Conservation (phyloP, 495 filamentous ascomycete species). For the Penicillium angulare region DNA sequence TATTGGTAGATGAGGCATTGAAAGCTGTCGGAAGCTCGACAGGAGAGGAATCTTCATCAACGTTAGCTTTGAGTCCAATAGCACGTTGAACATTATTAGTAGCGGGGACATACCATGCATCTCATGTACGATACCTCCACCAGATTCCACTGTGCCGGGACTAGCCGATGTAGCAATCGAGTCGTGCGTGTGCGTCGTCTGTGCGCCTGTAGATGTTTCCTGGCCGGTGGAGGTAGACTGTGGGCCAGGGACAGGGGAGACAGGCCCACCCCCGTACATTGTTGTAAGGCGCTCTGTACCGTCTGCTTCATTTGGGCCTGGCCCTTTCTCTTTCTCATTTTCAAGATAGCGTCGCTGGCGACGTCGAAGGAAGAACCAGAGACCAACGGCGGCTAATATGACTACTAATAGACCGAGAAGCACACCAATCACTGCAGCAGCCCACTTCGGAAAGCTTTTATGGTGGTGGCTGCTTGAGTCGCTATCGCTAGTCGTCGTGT, state of each 20-base stretch:
- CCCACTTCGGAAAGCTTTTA: constrained; percentile 55
- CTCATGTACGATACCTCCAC: constrained; percentile 20
- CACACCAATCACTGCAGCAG: constrained; percentile 65
- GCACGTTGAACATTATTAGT: too few species aligned
- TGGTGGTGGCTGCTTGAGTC: constrained; percentile 3
- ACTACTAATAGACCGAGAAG: constrained; percentile 62
- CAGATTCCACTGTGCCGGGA: constrained; percentile 21
- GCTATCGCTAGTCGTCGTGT: constrained; percentile 10
- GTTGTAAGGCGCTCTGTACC: constrained; percentile 3
- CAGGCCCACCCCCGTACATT: constrained; percentile 15
- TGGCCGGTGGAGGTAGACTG: constrained; percentile 11
- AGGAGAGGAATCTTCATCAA: constrained; percentile 16
- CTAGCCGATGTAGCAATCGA: constrained; percentile 13
- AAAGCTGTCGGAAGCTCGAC: constrained; percentile 16
- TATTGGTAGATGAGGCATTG: constrained; percentile 4
- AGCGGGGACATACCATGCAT: constrained; percentile 23
- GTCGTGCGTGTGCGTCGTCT: constrained; percentile 16
- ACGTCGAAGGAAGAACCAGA: constrained; percentile 55
- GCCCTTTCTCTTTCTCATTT: neutral
- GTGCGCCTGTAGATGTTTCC: constrained; percentile 4
- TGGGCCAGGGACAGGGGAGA: constrained; percentile 9
- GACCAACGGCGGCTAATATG: constrained; percentile 53
- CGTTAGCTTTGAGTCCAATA: neutral
- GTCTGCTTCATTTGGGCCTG: constrained; percentile 2
- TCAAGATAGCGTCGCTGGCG: constrained; percentile 15